Conservation (phyloP, 1,139 yeast genomes). For the Chernovozyma aurita region DNA sequence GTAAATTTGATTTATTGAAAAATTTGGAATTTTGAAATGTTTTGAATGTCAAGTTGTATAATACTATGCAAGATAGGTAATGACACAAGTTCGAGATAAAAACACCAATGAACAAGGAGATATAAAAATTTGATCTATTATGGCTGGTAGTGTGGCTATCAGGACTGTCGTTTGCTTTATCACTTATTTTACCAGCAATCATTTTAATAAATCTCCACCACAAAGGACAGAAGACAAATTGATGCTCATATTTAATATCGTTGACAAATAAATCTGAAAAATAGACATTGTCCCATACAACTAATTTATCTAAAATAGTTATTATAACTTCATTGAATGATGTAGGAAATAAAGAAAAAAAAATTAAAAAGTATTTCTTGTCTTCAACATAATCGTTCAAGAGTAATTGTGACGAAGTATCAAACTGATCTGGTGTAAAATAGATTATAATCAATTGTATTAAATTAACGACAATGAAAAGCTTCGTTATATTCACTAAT, state of each 20-base stretch:
- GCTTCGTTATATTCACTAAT: constrained; percentile 9
- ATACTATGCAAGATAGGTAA: constrained; percentile 40
- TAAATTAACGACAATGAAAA: constrained; percentile 23
- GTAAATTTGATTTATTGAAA: constrained; percentile 13
- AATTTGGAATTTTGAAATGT: constrained; percentile 22
- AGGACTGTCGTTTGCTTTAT: background rate
- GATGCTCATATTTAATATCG: constrained; percentile 69
- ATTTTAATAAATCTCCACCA: constrained; percentile 58
- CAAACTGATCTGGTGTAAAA: constrained; percentile 34
- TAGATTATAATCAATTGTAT: constrained; percentile 28
- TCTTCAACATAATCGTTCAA: constrained; percentile 4
- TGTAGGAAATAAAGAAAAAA: background rate
- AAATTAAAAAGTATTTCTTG: constrained; percentile 1
- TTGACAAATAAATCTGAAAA: constrained; percentile 55
- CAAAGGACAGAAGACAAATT: constrained; percentile 79
- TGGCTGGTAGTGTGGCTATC: constrained; percentile 10
- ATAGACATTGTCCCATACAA: constrained; percentile 86
- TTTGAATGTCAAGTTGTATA: constrained; percentile 46
- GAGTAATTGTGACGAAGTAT: constrained; percentile 34
- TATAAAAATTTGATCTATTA: constrained; percentile 31
- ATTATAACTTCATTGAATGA: constrained; percentile 7
- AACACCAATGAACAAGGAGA: constrained; percentile 39
- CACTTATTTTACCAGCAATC: constrained; percentile 5
- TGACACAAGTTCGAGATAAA: constrained; percentile 52
- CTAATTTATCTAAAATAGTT: constrained; percentile 41